These are phyloP conservation scores for Agrostemma githago DNA, from an alignment of 148 eudicot genomes.

Conservation along the genomic window DNA sequence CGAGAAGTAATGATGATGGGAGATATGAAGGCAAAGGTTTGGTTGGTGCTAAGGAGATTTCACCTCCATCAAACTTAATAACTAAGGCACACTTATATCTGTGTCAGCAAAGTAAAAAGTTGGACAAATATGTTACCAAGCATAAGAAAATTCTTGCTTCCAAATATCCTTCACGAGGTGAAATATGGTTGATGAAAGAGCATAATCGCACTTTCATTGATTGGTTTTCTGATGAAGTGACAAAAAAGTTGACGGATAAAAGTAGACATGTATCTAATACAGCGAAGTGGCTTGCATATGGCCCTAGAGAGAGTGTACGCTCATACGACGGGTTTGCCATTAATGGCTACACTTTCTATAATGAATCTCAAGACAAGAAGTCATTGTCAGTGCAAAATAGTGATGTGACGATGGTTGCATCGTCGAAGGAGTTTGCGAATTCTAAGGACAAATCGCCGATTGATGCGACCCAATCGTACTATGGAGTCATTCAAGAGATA, in stretches of 20 bases:
- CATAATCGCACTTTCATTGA: slow-evolving; percentile 11
- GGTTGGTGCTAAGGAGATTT: no score
- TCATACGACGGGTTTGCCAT: not conserved
- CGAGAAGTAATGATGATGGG: no score
- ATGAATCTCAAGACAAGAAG: not conserved
- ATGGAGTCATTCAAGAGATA: slow-evolving; percentile 10
- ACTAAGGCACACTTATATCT: not conserved
- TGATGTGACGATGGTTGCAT: not conserved
- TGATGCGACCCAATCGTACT: not conserved
- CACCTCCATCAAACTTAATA: not conserved
- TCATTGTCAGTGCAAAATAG: not conserved
- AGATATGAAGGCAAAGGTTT: no score
- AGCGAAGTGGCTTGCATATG: not conserved
- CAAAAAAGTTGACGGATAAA: not conserved
- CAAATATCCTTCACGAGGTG: not conserved
- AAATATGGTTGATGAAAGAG: not conserved
- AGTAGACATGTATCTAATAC: not conserved
- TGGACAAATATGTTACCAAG: not conserved
- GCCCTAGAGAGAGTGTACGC: slow-evolving; percentile 1
- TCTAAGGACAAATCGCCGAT: not conserved
- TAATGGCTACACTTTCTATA: not conserved
- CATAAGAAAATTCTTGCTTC: not conserved
- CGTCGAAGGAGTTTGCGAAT: not conserved
- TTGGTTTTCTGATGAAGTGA: slow-evolving; percentile 5
- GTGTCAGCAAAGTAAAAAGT: not conserved